Percentiles rank a stretch among this genome's conserved stretches.
These are phyloP conservation scores for Fusarium sp. DNA, from an alignment of 2,329 filamentous ascomycete genomes.

Conservation along the genomic window DNA sequence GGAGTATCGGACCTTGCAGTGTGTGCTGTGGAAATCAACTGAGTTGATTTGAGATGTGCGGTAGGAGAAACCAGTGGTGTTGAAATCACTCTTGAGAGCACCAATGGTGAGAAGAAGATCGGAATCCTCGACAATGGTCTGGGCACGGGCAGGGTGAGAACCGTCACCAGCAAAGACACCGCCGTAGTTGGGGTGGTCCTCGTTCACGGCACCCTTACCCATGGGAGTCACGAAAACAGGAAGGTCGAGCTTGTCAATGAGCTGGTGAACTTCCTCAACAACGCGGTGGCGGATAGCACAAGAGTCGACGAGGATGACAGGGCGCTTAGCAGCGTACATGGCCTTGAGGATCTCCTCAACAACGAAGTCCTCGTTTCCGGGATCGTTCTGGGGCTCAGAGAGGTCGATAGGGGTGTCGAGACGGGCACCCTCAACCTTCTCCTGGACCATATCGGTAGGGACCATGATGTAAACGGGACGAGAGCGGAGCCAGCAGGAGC, in stretches of 20 bases:
- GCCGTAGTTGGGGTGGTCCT: slow-evolving; percentile 78
- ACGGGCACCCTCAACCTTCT: slow-evolving; percentile 78
- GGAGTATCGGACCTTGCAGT: slow-evolving; percentile 79
- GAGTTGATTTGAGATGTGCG: slow-evolving; percentile 79
- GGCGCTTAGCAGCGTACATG: slow-evolving; percentile 77
- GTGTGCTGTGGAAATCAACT: slow-evolving; percentile 83
- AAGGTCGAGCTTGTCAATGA: slow-evolving; percentile 78
- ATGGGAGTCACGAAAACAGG: slow-evolving; percentile 91
- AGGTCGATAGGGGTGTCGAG: slow-evolving; percentile 79
- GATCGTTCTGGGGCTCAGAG: slow-evolving; percentile 70
- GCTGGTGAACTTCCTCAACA: slow-evolving; percentile 75
- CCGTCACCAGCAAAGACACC: slow-evolving; percentile 88
- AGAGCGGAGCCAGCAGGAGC: slow-evolving; percentile 77
- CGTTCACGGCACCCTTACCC: slow-evolving; percentile 87
- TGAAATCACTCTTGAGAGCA: slow-evolving; percentile 78
- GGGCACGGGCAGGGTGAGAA: slow-evolving; percentile 71
- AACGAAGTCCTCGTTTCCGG: slow-evolving; percentile 82
- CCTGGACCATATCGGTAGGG: slow-evolving; percentile 81
- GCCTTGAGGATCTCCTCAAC: slow-evolving; percentile 81
- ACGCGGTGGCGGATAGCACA: slow-evolving; percentile 83
- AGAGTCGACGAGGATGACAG: slow-evolving; percentile 84
- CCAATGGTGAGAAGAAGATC: slow-evolving; percentile 79
- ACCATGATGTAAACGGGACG: slow-evolving; percentile 87
- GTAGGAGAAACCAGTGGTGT: slow-evolving; percentile 85
- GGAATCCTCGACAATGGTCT: slow-evolving; percentile 71